Evolutionary conservation across 805 yeast genomes (phyloP).

Genomic region (Saccharomycopsis sp.): DNA sequence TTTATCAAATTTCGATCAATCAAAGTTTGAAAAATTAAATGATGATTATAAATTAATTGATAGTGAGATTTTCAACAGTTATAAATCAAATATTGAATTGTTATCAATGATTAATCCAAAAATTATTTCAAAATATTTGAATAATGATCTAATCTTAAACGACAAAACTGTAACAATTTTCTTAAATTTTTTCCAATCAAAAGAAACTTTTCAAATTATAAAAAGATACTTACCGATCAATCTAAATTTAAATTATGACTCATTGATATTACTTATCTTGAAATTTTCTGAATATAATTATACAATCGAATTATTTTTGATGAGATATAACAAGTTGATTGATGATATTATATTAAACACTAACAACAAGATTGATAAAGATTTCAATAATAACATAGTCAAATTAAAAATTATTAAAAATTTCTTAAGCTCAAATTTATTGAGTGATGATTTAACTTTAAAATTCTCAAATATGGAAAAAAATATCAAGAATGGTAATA

Average conservation of each 20-base stretch:
- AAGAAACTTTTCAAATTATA: not conserved
- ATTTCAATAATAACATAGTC: too few relatives aligned
- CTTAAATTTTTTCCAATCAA: slow-evolving; percentile 1
- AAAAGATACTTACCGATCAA: too few relatives aligned
- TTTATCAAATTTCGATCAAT: not conserved
- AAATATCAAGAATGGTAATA: too few relatives aligned
- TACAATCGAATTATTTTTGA: too few relatives aligned
- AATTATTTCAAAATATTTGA: not conserved
- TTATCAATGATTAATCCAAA: slow-evolving; percentile 5
- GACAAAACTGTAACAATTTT: slow-evolving; percentile 1
- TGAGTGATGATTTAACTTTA: too few relatives aligned
- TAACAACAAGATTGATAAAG: too few relatives aligned
- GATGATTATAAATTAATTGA: not conserved
- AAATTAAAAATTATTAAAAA: too few relatives aligned
- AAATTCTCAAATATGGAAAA: too few relatives aligned
- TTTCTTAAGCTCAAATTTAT: too few relatives aligned
- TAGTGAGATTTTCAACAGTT: not conserved
- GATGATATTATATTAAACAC: not conserved
- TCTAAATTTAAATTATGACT: too few relatives aligned
- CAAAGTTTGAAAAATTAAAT: not conserved
- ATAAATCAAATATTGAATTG: not conserved
- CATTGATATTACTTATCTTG: not conserved
- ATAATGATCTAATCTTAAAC: not conserved
- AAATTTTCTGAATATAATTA: not conserved
- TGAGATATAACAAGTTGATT: not conserved